A percentile compares a stretch with the other conserved stretches of the same genome.
Conservation (phyloP, 179 eudicot species). For the Beta macrorhiza region DNA sequence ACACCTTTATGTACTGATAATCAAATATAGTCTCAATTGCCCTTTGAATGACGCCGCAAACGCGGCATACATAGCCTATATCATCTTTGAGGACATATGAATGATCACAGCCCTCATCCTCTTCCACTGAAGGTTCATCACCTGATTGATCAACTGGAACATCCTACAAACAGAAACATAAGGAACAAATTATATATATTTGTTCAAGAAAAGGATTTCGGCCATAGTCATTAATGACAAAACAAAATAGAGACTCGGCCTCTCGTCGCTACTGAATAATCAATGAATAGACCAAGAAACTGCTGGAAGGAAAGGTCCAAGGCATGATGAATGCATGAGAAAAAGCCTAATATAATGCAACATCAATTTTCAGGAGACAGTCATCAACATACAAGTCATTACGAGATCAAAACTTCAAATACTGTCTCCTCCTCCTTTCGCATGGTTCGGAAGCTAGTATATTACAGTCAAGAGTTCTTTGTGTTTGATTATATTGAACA, state of each 20-base stretch:
- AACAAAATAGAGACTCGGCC: background rate
- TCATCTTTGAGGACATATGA: constrained; percentile 85
- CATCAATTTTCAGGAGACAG: background rate
- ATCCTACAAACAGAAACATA: constrained; percentile 46
- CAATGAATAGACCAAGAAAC: background rate
- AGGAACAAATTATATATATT: background rate
- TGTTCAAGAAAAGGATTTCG: background rate
- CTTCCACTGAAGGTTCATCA: constrained; percentile 44
- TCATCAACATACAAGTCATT: background rate
- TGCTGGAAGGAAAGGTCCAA: background rate
- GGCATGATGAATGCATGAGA: background rate
- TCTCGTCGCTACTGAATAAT: background rate
- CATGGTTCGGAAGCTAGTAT: background rate
- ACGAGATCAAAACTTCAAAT: background rate
- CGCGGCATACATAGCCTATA: constrained; percentile 90
- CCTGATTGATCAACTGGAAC: constrained; percentile 39
- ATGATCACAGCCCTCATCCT: constrained; percentile 85
- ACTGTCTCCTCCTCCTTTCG: background rate
- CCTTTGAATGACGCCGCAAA: constrained; percentile 82
- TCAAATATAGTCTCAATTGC: constrained; percentile 85
- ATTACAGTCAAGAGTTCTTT: background rate
- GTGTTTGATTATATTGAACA: background rate
- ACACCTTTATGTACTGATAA: constrained; percentile 82
- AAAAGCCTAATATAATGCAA: background rate
- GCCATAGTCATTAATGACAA: background rate